phyloP scores from a whole-genome alignment of 2,329 filamentous ascomycete species.

The Talaromyces sp. region DNA sequence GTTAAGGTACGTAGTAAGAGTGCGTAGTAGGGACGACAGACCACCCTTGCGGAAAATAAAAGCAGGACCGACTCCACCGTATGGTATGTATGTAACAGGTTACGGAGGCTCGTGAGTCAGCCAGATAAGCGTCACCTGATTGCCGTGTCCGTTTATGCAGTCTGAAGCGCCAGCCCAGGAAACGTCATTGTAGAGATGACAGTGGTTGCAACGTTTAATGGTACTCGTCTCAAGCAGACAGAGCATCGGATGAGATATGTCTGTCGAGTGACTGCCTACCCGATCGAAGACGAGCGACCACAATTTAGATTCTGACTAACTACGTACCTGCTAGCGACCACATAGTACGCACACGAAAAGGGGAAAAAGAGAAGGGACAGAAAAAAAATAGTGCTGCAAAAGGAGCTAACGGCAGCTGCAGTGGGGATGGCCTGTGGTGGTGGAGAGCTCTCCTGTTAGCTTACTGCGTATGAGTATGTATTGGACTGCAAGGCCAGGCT shows the following conservation, averaged over 20 bases:
- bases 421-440: neutral
- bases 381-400: neutral
- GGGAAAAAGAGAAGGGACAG: neutral
- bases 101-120: slow-evolving; percentile 7
- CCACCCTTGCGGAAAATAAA: neutral
- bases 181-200: neutral
- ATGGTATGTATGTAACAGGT: neutral
- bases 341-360: neutral
- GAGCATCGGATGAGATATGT: neutral
- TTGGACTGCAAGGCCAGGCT: neutral
- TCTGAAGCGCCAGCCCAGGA: neutral
- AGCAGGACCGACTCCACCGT: neutral
- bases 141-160: neutral
- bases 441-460: slow-evolving; percentile 4
- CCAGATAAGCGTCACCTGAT: slow-evolving; percentile 9
- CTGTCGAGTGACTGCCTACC: neutral
- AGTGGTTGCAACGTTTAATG: neutral
- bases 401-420: neutral
- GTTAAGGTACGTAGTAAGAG: neutral
- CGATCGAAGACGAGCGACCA: neutral
- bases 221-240: neutral
- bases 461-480: neutral
- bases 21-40: neutral
- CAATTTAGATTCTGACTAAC: neutral
- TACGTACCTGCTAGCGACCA: neutral